Evolutionary conservation across 1,284 basidiomycete genomes (phyloP).

Genomic region (Ganoderma leucocontextum): DNA sequence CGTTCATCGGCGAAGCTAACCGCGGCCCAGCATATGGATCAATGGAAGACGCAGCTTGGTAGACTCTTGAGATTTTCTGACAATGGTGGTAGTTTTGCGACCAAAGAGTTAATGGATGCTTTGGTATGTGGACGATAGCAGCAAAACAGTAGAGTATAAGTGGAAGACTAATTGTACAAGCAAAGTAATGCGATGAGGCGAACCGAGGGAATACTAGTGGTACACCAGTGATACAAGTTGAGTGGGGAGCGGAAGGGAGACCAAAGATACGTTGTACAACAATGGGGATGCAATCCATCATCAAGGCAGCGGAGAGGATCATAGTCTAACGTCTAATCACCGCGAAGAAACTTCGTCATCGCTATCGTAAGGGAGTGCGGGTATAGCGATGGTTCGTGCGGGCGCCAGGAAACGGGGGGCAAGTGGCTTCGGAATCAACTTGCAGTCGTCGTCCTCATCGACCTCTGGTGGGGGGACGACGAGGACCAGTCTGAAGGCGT

Average conservation of each 20-base stretch:
- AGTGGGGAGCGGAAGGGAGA: constrained; percentile 19
- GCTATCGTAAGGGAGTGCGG: constrained; percentile 35
- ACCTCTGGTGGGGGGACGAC: constrained; percentile 52
- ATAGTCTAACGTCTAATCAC: constrained; percentile 17
- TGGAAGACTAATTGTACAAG: constrained; percentile 9
- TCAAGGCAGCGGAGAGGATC: not conserved
- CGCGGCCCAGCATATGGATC: not conserved
- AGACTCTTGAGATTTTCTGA: not conserved
- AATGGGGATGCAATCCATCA: constrained; percentile 10
- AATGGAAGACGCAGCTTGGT: not conserved
- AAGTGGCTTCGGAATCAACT: constrained; percentile 16
- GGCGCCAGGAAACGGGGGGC: constrained; percentile 35
- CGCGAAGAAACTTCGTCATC: constrained; percentile 41
- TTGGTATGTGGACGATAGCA: not conserved
- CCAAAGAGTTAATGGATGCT: not conserved
- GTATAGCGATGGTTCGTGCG: constrained; percentile 36
- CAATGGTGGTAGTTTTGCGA: not conserved
- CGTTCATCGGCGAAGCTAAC: not conserved
- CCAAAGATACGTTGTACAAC: constrained; percentile 33
- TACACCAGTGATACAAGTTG: constrained; percentile 25
- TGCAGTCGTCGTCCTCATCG: constrained; percentile 29
- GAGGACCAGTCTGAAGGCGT: constrained; percentile 81
- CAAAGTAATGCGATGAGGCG: constrained; percentile 12
- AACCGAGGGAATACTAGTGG: constrained; percentile 24
- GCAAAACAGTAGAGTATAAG: not conserved